Base-by-base conservation (phyloP, 208 protist species). In the Leishmania mexicana region DNA sequence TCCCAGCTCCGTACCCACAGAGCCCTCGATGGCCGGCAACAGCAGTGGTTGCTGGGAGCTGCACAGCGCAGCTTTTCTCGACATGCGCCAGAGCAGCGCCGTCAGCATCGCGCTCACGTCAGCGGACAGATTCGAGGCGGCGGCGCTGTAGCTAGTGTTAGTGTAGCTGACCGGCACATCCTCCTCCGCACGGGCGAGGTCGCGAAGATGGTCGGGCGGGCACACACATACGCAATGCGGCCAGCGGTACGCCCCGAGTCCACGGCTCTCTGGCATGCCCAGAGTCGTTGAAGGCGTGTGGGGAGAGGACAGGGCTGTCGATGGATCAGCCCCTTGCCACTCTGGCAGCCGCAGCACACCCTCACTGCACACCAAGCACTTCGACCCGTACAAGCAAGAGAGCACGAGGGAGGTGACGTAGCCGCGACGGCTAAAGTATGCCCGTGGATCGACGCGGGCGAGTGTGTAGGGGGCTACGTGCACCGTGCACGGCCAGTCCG, bases 401-500 rank as follows among this genome's bases (percentile, higher is more conserved):
- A 94, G 78, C 28, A 93, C 76, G 60, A 92, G 68, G 21, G 91
- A 87, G 28, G 81, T 68, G 13, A 90, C 79, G 68, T 84, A 88
- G 49, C 91, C 88, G 42, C 85, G 85, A 13, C 76, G n/a, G 58
- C 65, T 77, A 67, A 93, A 87, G 87, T 97, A 97, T 10, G 78
- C 57, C 3, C 10, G 35, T 28, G 92, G 92, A 72, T 97, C 94
- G 10, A 94, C 81, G 8, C 94, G 87, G 21, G 79, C 24, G 2
- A 96, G 80, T 7, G 94, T 97, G 88, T 96, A 97, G 28, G 94
- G 88, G 13, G 85, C 83, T 74, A 96, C 81, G 65, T 81, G 54
- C 11, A 96, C 89, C 15, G 91, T 94, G 79, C 80, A 83, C 15
- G 75, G 85, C 94, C 94, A 97, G 79, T 97, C 94, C 38, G 54